Evolutionary conservation across 2,329 filamentous ascomycete genomes (phyloP).

Genomic region (Aspergillus vadensis): DNA sequence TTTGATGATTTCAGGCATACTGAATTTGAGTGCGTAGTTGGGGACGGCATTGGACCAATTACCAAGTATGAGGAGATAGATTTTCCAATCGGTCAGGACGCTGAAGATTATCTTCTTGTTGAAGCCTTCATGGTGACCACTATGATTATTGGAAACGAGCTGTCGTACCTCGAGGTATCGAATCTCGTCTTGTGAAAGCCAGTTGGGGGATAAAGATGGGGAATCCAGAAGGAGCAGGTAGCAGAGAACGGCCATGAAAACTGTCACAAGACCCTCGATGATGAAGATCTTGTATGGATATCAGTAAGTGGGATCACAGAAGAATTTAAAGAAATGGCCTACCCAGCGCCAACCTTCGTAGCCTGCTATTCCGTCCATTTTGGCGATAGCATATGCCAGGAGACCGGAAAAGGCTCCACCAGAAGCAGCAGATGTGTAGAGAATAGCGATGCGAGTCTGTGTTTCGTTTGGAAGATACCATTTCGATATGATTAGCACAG

Average conservation of each 20-base stretch:
- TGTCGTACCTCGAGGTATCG: no score
- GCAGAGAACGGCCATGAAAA: no score
- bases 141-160: no score
- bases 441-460: slow-evolving; percentile 52
- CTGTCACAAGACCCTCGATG: no score
- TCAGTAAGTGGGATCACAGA: no score
- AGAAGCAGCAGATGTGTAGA: slow-evolving; percentile 76
- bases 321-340: slow-evolving; percentile 20
- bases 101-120: slow-evolving; percentile 38
- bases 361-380: slow-evolving; percentile 68
- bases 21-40: slow-evolving; percentile 38
- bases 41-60: slow-evolving; percentile 49
- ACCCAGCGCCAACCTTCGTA: slow-evolving; percentile 27
- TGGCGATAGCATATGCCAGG: slow-evolving; percentile 77
- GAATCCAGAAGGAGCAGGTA: no score
- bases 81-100: slow-evolving; percentile 53
- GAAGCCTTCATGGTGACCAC: not conserved
- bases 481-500: no score
- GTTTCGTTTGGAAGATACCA: no score
- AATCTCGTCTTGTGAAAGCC: no score
- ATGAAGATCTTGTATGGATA: no score
- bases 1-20: slow-evolving; percentile 44
- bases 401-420: slow-evolving; percentile 81
- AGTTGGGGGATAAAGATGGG: no score
- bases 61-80: slow-evolving; percentile 46